Percentiles rank a stretch among this genome's conserved stretches.
Conservation (phyloP, 2,329 filamentous ascomycete genomes). For the Plectosphaerella sp. region DNA sequence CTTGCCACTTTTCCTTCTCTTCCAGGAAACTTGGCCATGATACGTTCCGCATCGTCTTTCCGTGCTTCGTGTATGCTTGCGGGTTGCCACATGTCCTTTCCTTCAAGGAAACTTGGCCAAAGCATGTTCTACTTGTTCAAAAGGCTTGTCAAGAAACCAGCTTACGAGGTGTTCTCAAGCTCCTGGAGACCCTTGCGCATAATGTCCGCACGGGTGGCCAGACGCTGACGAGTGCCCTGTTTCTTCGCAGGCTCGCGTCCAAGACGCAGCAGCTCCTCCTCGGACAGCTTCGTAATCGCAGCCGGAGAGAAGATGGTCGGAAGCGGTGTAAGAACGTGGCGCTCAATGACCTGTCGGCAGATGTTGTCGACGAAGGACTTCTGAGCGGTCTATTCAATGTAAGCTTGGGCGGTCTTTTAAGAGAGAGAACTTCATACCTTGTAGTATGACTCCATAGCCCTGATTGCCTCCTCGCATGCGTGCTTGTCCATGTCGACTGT, state of each 20-base stretch:
- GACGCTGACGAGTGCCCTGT: too few species aligned
- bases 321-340: slow-evolving; percentile 12
- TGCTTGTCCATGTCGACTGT: slow-evolving; percentile 23
- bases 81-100: too few species aligned
- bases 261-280: slow-evolving; percentile 2
- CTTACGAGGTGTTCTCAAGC: too few species aligned
- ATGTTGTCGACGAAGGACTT: slow-evolving; percentile 19
- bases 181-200: too few species aligned
- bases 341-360: slow-evolving; percentile 15
- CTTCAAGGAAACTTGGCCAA: too few species aligned
- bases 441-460: slow-evolving; percentile 35
- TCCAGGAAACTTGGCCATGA: too few species aligned
- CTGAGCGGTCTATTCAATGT: slow-evolving; percentile 2
- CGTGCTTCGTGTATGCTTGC: too few species aligned
- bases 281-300: neutral
- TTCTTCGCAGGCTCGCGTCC: slow-evolving; percentile 4
- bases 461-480: slow-evolving; percentile 25
- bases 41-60: too few species aligned
- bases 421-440: slow-evolving; percentile 20
- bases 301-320: slow-evolving; percentile 3
- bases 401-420: neutral
- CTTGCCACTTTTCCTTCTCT: too few species aligned
- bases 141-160: too few species aligned
- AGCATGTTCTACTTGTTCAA: too few species aligned
- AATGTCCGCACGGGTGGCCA: too few species aligned